Base-by-base conservation (phyloP, 2,329 filamentous ascomycete genomes). In the Penicillium freii region DNA sequence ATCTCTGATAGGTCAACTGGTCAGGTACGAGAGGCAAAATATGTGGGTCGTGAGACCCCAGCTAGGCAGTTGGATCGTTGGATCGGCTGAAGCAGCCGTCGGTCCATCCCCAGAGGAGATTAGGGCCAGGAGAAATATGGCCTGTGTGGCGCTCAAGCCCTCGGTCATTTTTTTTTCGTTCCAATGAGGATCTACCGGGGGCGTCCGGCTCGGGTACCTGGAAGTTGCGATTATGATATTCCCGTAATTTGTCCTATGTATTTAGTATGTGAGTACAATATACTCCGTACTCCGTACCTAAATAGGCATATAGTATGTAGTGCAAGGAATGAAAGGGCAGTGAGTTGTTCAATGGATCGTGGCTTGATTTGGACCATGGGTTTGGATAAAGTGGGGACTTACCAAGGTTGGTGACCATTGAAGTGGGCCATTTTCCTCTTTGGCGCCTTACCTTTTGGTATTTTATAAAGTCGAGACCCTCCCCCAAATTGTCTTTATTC, bases 381-480 rank as follows among this genome's bases (percentile, higher is more conserved):
- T 51, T 56, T 27, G 11, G 25, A 13, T 13, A 8, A 8, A 21
- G 48, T 39, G 36, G 45, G 31, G 10, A 7, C 15, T 5, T 13
- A 21, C 21, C 21, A 21, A 21, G 21, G 21, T 21, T 10, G 15
- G 40, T 33, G 23, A 25, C 31, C 19, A 17, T 34, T 5, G 5
- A 47, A 34, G 45, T 47, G 45, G 45, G 31, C 15, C 45, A 7
- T 31, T 52, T 53, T 15, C 40, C n/a, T 46, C 42, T 46, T 54
- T 17, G n/a, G 25, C 23, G 27, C 25, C 38, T 39, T 39, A 31
- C 34, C 27, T 6, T 15, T 15, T 19, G 6, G 31, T 46, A 53
- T 44, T 51, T 56, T 51, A 56, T 56, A 56, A 47, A 51, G 33
- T 56, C 46, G 38, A 55, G 47, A 29, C n/a, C 13, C 49, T 15